Evolutionary conservation across 345 rosid genomes (phyloP), one percentile per base, ranked within the genome.

Genomic region (Citrus unshiu): DNA sequence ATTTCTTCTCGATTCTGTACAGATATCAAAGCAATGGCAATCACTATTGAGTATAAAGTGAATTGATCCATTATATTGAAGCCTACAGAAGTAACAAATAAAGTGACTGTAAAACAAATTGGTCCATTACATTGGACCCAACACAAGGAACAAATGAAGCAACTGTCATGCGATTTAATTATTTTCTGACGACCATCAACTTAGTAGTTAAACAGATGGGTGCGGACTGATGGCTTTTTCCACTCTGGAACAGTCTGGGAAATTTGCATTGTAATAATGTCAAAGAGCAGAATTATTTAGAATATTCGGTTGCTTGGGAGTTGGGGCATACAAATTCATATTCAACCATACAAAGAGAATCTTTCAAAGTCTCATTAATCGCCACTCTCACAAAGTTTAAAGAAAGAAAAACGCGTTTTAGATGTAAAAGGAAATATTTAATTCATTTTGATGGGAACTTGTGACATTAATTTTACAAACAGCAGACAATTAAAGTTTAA

Each of bases 1-100:
- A 76, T 77, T 86, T 67, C 64, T 88, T 25, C 77, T 81, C 7
- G 92, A 82, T 77, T 91, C 98, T 95, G 88, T 64, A 77, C 58
- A 56, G 65, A 78, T 43, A 66, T 49, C 59, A 64, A 73, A 74
- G 79, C 54, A 76, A 40, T 66, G 60, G 68, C 34, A 54, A 72
- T 78, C 39, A 84, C 24, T 14, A 39, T 29, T 46, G 46, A 72
- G 30, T 16, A 29, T 58, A 77, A 74, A 59, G 58, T 0, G 1
- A 46, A 72, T 16, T 3, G 32, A 64, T 43, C 35, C 79, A 69
- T 80, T 57, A 10, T 30, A 82, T 61, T 78, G 64, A 29, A 65
- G 69, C 19, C 19, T n/a, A 39, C 9, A 27, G 78, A 81, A 57
- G 35, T 51, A 49, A 51, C 6, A 18, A 29, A 5, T 22, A 54